These are phyloP conservation scores for Debaryomyces castellii DNA, from an alignment of 805 yeast species.

Conservation along the genomic window DNA sequence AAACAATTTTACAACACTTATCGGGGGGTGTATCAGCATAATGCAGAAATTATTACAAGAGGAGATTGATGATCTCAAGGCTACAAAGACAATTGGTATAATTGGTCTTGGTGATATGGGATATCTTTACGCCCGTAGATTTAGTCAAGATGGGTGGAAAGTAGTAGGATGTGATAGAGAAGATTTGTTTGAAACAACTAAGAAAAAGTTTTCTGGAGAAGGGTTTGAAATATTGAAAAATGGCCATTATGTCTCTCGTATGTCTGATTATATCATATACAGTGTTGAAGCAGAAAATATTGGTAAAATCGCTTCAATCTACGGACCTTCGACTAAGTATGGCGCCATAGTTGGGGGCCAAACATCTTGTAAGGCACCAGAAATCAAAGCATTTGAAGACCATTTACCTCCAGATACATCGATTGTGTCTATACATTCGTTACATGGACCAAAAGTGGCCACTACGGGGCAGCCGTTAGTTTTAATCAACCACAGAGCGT, in stretches of 20 bases:
- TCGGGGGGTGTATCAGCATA: neutral
- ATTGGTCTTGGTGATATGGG: slow-evolving; percentile 99
- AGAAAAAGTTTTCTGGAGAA: slow-evolving; percentile 37
- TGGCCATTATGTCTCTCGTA: slow-evolving; percentile 82
- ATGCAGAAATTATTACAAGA: slow-evolving; percentile 6
- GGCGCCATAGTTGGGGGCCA: slow-evolving; percentile 98
- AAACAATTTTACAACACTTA: neutral
- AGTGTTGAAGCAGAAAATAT: slow-evolving; percentile 92
- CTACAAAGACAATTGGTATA: slow-evolving; percentile 69
- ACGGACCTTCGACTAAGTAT: slow-evolving; percentile 85
- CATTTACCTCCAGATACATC: slow-evolving; percentile 75
- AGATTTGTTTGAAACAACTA: slow-evolving; percentile 51
- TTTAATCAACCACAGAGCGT: slow-evolving; percentile 71
- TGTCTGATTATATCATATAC: slow-evolving; percentile 81
- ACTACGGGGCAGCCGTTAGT: slow-evolving; percentile 93
- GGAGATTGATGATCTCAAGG: slow-evolving; percentile 12
- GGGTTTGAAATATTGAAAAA: slow-evolving; percentile 61
- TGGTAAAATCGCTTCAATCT: slow-evolving; percentile 62
- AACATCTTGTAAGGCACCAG: slow-evolving; percentile 92
- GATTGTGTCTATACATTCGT: slow-evolving; percentile 83
- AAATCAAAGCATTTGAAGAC: slow-evolving; percentile 79
- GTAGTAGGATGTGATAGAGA: slow-evolving; percentile 88
- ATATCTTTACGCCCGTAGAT: slow-evolving; percentile 72
- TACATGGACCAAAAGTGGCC: slow-evolving; percentile 91
- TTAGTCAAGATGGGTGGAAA: slow-evolving; percentile 81